Base-by-base conservation (phyloP, 75 land plant species). In the Pinus tabuliformis region DNA sequence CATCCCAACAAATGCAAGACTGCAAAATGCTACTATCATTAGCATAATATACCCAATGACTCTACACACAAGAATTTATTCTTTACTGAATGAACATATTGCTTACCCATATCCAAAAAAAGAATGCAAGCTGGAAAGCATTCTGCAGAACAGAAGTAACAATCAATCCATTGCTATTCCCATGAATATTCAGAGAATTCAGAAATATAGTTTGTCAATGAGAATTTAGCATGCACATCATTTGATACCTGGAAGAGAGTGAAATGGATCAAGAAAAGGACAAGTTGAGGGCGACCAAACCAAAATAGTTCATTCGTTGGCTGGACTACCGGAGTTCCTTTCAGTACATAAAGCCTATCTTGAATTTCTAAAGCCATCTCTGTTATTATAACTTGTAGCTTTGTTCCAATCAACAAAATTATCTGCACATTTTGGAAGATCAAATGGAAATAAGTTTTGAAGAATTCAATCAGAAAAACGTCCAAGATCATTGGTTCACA, bases 361-460 rank as follows among this genome's bases (percentile, higher is more conserved):
- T 79, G 73, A 58, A 88, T 81, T 57, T 84, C 74, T 20, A 94
- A 59, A 2, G 89, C 94, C 89, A 94, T 77, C 42, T 30, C 73
- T 0, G 88, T 82, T 54, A 94, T 85, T 42, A 94, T 88, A 62
- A 84, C 84, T 76, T 91, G 92, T 7, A 94, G 89, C 78, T 94
- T 90, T 54, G 97, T 81, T 28, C 97, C 91, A 20, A 90, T 84
- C 57, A 88, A 12, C 8, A 91, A 79, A 6, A 94, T 79, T 58
- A 93, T 72, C 95, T 93, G 85, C 26, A 61, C 39, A 71, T 5
- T 52, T 61, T 42, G 58, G 36, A n/a, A 18, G 15, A 63, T 28
- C 8, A 20, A 20, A 78, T 42, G 3, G 3, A 39, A 9, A 18
- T 28, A 16, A 57, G 37, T n/a, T 63, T 73, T 76, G 33, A 78